phyloP scores from a whole-genome alignment of 2,329 filamentous ascomycete genomes.

The Sporothrix mexicana region DNA sequence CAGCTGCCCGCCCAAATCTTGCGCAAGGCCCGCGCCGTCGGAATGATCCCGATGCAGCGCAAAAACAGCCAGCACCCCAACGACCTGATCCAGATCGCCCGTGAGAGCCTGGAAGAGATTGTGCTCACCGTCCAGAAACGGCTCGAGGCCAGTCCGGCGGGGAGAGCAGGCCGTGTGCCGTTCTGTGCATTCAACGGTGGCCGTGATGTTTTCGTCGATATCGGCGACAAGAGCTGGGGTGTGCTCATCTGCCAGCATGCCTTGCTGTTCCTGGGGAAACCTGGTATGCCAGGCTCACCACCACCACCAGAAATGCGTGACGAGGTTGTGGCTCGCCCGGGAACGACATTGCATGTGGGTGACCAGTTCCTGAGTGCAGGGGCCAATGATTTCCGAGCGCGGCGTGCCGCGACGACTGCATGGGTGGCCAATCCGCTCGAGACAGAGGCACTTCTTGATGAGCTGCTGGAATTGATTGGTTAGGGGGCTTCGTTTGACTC shows the following conservation, averaged over 20 bases:
- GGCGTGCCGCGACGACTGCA: constrained; percentile 89
- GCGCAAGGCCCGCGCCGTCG: constrained; percentile 86
- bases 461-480: constrained; percentile 67
- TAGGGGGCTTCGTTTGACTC: neutral
- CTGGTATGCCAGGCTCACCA: constrained; percentile 55
- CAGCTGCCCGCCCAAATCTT: constrained; percentile 79
- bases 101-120: constrained; percentile 93
- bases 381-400: constrained; percentile 95
- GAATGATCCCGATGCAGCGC: constrained; percentile 64
- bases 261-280: constrained; percentile 46
- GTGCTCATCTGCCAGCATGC: constrained; percentile 80
- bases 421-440: constrained; percentile 95
- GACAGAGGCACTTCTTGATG: constrained; percentile 87
- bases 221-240: constrained; percentile 97
- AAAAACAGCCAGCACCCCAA: constrained; percentile 9
- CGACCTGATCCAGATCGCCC: constrained; percentile 64
- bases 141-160: constrained; percentile 78
- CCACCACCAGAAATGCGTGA: neutral
- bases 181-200: constrained; percentile 99
- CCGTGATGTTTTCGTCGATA: constrained; percentile 97
- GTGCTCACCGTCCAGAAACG: constrained; percentile 93
- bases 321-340: constrained; percentile 29
- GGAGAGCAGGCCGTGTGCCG: constrained; percentile 64
- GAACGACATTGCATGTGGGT: constrained; percentile 81
- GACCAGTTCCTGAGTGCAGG: constrained; percentile 96